Base-by-base conservation (phyloP, 2,329 filamentous ascomycete genomes). In the Colletotrichum sansevieriae region DNA sequence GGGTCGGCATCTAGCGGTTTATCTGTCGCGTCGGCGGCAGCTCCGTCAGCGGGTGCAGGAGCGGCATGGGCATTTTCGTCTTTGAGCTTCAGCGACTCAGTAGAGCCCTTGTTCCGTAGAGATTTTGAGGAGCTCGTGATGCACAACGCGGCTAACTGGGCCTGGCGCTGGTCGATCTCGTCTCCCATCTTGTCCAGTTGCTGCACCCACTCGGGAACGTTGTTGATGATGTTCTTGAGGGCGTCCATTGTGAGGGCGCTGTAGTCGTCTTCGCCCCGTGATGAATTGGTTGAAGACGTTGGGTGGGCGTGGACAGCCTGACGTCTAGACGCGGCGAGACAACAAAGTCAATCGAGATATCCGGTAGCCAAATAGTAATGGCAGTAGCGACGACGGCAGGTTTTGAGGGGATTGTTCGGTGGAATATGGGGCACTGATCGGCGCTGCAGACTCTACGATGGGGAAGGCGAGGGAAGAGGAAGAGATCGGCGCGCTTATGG, bases 131-230 rank as follows among this genome's bases (percentile, higher is more conserved):
- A 73, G 25, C 71, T 74, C 33, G 74, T 74, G 29, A 75, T 76
- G 56, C 77, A 79, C 64, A 87, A 76, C 65, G 82, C 81, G 41
- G 88, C 88, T 64, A 91, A 81, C 74, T 90, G 88, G 58, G 81
- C 78, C 79, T 91, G 89, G 67, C 89, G 87, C 74, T 85, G 81
- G 67, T 88, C 84, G 67, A 91, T 89, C 76, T 91, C 85, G 68
- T 82, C 81, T 74, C 83, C 89, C 65, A 91, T 83, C 59, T 89
- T 85, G 70, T 90, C 86, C 51, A 91, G 83, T 22, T 86, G 84
- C 67, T 80, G 80, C 43, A 87, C 79, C 89, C 89, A 91, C 75
- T 86, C 83, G 15, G 88, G 89, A 47, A 90, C 82, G 68, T 89
- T 87, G 71, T 77, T 81, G 62, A 82, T 81, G 43, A 91, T 81